A percentile compares a stretch with the other conserved stretches of the same genome.
Conservation (phyloP, 2,329 filamentous ascomycete species). For the Curvularia eragrostidis region DNA sequence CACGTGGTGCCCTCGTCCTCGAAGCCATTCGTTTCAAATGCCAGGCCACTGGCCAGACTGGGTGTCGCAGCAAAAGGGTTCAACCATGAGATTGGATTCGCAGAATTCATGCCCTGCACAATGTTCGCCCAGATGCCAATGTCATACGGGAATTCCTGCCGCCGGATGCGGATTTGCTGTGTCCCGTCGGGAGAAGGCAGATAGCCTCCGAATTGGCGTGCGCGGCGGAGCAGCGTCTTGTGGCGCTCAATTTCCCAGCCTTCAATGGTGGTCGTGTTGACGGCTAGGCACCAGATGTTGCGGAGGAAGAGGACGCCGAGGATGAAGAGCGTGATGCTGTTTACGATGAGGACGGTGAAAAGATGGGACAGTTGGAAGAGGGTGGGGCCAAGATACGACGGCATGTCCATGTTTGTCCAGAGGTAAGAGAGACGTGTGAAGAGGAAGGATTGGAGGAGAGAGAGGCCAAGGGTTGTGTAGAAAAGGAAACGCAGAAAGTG, state of each 20-base stretch:
- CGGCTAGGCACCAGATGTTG: slow-evolving; percentile 62
- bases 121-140: slow-evolving; percentile 77
- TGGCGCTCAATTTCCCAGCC: slow-evolving; percentile 69
- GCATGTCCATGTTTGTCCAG: slow-evolving; percentile 70
- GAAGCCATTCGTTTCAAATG: slow-evolving; percentile 78
- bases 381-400: slow-evolving; percentile 73
- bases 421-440: slow-evolving; percentile 64
- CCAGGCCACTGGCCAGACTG: slow-evolving; percentile 58
- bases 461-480: slow-evolving; percentile 70
- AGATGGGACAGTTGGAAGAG: slow-evolving; percentile 66
- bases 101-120: slow-evolving; percentile 75
- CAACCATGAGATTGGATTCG: slow-evolving; percentile 69
- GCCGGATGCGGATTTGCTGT: slow-evolving; percentile 60
- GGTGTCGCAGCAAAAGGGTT: slow-evolving; percentile 68
- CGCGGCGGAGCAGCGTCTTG: slow-evolving; percentile 54
- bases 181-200: slow-evolving; percentile 62
- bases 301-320: slow-evolving; percentile 71
- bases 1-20: slow-evolving; percentile 59
- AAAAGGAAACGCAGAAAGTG: slow-evolving; percentile 81
- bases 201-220: slow-evolving; percentile 61
- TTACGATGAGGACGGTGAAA: slow-evolving; percentile 64
- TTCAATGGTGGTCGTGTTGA: slow-evolving; percentile 83
- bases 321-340: slow-evolving; percentile 66
- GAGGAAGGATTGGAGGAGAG: slow-evolving; percentile 68
- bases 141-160: slow-evolving; percentile 83